Base-by-base conservation (phyloP, 1,284 basidiomycete species). In the Gomphus sp. region DNA sequence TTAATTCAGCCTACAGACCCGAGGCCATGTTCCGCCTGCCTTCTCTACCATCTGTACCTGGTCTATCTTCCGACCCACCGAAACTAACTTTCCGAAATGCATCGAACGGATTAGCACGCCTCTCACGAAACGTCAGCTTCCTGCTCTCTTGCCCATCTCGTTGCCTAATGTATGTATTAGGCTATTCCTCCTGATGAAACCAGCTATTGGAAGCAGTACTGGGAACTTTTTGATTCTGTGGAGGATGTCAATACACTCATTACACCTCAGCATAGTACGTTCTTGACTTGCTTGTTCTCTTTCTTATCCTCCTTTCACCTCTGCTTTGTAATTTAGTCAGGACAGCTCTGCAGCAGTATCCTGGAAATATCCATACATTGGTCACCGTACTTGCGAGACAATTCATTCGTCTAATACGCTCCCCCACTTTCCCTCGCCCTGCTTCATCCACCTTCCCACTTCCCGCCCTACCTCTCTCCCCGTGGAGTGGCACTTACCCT, bases 181-280 rank as follows among this genome's bases (percentile, higher is more conserved):
- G 39, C 1, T 25, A 57, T 58, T 28, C 41, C 57, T 1, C 50
- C 4, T 18, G 51, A 53, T 52, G 57, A 58, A 36, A 58, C 49
- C 3, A 58, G 36, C 43, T 58, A 58, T 33, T 58, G 57, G 57
- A 58, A 58, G 22, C 57, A 58, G 52, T 58, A 58, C 44, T 58
- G 57, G 57, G 57, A 58, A 37, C 39, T 58, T 22, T 58, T 58
- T 36, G 57, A 58, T 25, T 52, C 57, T 52, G 57, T 58, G 5
- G 57, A 58, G 43, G 57, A 58, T 43, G 57, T 58, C 36, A 58
- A 58, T 53, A 58, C 57, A n/a, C 37, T 58, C 18, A 58, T 58
- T 58, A 58, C 57, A 11, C 57, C 57, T 31, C 57, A 58, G 48
- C 57, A 58, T 34, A 58, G 57, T 58, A 34, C 14, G 57, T 58